Base-by-base conservation (phyloP, 2,329 filamentous ascomycete species). In the Venturia nashicola region DNA sequence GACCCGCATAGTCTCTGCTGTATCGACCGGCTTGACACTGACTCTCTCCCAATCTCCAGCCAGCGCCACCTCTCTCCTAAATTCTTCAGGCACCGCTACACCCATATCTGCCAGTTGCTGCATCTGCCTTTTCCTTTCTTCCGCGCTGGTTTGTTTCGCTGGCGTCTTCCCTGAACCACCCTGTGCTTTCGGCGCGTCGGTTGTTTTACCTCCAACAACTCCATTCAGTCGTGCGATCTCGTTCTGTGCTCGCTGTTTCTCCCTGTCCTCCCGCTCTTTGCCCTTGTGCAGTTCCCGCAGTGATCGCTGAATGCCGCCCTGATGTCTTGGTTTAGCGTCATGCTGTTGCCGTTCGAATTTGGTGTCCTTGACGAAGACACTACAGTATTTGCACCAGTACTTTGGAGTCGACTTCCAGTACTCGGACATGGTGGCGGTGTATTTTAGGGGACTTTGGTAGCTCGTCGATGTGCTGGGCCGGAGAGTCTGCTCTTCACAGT, bases 321-420 rank as follows among this genome's bases (percentile, higher is more conserved):
- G 91, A 75, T 97, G 92, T 73, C 87, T 91, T 16, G 79, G 87
- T 0, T 90, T 96, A 34, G 89, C 84, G 76, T 97, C 92, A 77
- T 97, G 92, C 76, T 97, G 93, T 68, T 86, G 82, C 69, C 87
- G 88, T 75, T 96, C 92, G 75, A 97, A 85, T 69, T 90, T 87
- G 27, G 92, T 97, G 79, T 99, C 94, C 76, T 90, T 89, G 61
- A 99, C 89, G 76, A 86, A 97, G 72, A 83, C 84, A 72, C 86
- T 85, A 83, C 94, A 99, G 80, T 96, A 90, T 76, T 97, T 97
- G 84, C 94, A 99, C 91, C 92, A 97, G 78, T 96, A 96, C 73
- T 88, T 93, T 6, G 92, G 92, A 74, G 92, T 96, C 23, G 93
- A 97, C 75, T 97, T 97, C 94, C 94, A 97, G 78, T 96, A 95